These are phyloP conservation scores for Monilinia vaccinii-corymbosi DNA, from an alignment of 2,329 filamentous ascomycete species.

Conservation along the genomic window DNA sequence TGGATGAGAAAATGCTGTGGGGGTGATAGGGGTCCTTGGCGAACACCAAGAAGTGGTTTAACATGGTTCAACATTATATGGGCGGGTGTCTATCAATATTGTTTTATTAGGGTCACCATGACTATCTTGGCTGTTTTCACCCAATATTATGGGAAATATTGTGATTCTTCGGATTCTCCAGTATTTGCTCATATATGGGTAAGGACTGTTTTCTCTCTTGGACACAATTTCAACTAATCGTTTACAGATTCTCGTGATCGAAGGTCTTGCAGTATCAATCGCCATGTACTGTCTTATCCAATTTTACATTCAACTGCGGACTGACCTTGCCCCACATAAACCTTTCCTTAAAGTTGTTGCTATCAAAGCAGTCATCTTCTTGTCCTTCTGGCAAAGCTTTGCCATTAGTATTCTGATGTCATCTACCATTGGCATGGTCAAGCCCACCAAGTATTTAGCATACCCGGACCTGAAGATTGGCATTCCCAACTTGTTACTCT, in stretches of 20 bases:
- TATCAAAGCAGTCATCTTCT: conserved; percentile 86
- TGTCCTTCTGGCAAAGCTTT: conserved; percentile 77
- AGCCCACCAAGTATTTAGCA: conserved; percentile 39
- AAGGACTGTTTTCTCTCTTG: conserved; percentile 21
- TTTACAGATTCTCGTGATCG: conserved; percentile 52
- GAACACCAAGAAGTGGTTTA: conserved; percentile 69
- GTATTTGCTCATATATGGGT: conserved; percentile 82
- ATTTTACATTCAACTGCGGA: conserved; percentile 71
- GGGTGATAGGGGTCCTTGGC: conserved; percentile 58
- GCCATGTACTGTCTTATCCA: conserved; percentile 88
- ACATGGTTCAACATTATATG: conserved; percentile 89
- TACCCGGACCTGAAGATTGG: conserved; percentile 73
- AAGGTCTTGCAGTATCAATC: conserved; percentile 63
- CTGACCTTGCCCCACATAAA: conserved; percentile 56
- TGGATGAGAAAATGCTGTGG: conserved; percentile 65
- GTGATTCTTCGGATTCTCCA: conserved; percentile 68
- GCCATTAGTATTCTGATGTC: conserved; percentile 50
- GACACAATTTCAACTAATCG: conserved; percentile 10
- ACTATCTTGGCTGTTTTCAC: conserved; percentile 69
- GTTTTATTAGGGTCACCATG: conserved; percentile 70
- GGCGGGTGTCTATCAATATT: conserved; percentile 79
- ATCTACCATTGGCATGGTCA: conserved; percentile 37
- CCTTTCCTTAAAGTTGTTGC: conserved; percentile 75
- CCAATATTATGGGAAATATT: conserved; percentile 62
- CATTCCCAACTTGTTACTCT: conserved; percentile 68